Conservation (phyloP, 1,139 yeast genomes). For the Lodderomyces parapsilosis region DNA sequence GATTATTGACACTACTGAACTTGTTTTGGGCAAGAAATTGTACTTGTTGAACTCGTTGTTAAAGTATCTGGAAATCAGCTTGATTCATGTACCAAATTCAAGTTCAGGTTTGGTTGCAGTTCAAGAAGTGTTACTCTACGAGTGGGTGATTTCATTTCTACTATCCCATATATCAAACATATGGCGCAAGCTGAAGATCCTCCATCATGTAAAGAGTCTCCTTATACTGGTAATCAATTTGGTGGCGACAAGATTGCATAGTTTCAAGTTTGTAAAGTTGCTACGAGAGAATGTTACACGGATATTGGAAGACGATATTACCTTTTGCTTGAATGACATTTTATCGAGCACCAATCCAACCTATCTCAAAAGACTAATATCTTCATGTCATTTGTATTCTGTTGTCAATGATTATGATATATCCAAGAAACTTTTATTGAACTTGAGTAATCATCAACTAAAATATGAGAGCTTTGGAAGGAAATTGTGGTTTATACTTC, state of each 20-base stretch:
- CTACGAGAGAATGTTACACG: constrained; percentile 18
- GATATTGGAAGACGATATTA: constrained; percentile 15
- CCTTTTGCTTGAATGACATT: constrained; percentile 12
- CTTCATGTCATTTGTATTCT: constrained; percentile 31
- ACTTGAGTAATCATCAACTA: constrained; percentile 22
- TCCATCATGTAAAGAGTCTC: constrained; percentile 29
- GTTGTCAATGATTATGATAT: constrained; percentile 40
- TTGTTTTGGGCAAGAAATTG: constrained; percentile 14
- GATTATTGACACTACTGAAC: constrained; percentile 13
- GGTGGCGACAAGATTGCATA: constrained; percentile 30
- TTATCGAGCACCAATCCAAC: background rate
- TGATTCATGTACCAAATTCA: constrained; percentile 10
- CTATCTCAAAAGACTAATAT: constrained; percentile 11
- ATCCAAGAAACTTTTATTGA: constrained; percentile 28
- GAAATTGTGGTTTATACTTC: constrained; percentile 34
- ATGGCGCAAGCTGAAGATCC: constrained; percentile 13
- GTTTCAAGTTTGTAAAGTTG: constrained; percentile 22
- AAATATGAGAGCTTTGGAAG: constrained; percentile 33
- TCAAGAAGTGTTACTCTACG: constrained; percentile 20
- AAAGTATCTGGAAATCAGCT: constrained; percentile 12
- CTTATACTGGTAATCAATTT: constrained; percentile 32
- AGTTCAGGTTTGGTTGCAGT: background rate
- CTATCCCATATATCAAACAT: constrained; percentile 23
- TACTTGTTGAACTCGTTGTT: constrained; percentile 16
- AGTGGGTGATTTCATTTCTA: constrained; percentile 33